A percentile compares a stretch with the other conserved stretches of the same genome.
These are phyloP conservation scores for Diaporthe vaccinii DNA, from an alignment of 2,329 filamentous ascomycete species.

Conservation along the genomic window DNA sequence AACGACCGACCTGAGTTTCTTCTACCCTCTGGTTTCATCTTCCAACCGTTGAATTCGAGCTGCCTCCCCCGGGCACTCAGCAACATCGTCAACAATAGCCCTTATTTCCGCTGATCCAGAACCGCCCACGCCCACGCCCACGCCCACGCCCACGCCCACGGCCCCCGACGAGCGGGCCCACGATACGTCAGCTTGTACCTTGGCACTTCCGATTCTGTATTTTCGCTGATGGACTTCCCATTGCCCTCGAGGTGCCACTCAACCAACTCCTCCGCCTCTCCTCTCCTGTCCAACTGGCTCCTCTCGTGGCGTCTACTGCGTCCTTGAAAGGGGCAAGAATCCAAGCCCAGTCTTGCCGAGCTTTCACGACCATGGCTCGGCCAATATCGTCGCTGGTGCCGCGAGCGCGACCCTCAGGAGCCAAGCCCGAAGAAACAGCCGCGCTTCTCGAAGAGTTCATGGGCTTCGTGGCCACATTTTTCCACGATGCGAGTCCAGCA, in stretches of 20 bases:
- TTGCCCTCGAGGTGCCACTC: slow-evolving; percentile 4
- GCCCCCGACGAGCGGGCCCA: slow-evolving; percentile 25
- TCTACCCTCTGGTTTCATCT: background rate
- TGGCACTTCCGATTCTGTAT: slow-evolving; percentile 21
- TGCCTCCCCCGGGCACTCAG: background rate
- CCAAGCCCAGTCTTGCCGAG: background rate
- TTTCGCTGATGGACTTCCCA: slow-evolving; percentile 34
- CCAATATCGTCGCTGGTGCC: slow-evolving; percentile 26
- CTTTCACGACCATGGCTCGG: slow-evolving; percentile 19
- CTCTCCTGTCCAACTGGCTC: background rate
- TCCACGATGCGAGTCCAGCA: slow-evolving; percentile 39
- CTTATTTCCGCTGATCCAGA: background rate
- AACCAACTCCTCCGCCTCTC: slow-evolving; percentile 7
- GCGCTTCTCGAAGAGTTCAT: slow-evolving; percentile 46
- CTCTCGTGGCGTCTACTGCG: background rate
- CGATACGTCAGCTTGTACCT: slow-evolving; percentile 28
- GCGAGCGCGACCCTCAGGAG: slow-evolving; percentile 21
- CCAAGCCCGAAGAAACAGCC: slow-evolving; percentile 23
- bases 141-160: slow-evolving; percentile 2
- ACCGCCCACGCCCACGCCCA: too few relatives aligned
- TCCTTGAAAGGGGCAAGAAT: slow-evolving; percentile 8
- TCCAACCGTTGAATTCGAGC: background rate
- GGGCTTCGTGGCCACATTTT: slow-evolving; percentile 47
- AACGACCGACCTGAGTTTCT: background rate
- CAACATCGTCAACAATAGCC: background rate